Evolutionary conservation across 1,284 basidiomycete genomes (phyloP).

Genomic region (Agroathelia rolfsii): DNA sequence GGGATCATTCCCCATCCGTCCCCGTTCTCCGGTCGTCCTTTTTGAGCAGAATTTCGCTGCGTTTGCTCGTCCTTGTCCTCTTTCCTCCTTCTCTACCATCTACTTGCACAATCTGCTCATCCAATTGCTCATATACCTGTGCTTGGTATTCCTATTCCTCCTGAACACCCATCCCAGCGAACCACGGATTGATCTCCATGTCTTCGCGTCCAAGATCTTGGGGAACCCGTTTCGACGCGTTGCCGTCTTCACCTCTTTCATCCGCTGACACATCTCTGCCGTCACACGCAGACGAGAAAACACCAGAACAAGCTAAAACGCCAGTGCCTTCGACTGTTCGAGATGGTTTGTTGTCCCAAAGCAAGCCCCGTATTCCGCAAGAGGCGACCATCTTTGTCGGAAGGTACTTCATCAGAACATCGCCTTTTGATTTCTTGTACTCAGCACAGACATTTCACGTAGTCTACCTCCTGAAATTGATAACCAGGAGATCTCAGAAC

Average conservation of each 20-base stretch:
- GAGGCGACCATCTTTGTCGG: constrained; percentile 76
- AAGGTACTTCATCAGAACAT: constrained; percentile 34
- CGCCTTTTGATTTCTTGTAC: constrained; percentile 5
- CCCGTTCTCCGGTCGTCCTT: no score
- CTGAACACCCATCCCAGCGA: no score
- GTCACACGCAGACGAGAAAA: constrained; percentile 14
- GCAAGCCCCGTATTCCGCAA: constrained; percentile 41
- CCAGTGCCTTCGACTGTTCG: no score
- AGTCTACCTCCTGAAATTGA: constrained; percentile 65
- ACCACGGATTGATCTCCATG: no score
- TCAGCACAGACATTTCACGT: constrained; percentile 9
- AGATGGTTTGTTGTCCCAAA: constrained; percentile 18
- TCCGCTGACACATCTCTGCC: constrained; percentile 16
- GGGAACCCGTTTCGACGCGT: constrained; percentile 62
- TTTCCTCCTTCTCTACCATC: constrained; percentile 14
- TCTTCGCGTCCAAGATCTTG: constrained; percentile 48
- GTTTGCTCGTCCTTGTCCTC: no score
- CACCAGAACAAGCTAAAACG: no score
- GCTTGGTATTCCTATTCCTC: no score
- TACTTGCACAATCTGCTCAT: constrained; percentile 16
- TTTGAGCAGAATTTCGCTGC: no score
- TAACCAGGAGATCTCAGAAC: constrained; percentile 43
- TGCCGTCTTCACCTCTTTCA: constrained; percentile 26
- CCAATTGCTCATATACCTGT: no score
- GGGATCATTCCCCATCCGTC: no score